These are phyloP conservation scores for Mycothermus thermophilus DNA, from an alignment of 495 filamentous ascomycete species.

Conservation along the genomic window DNA sequence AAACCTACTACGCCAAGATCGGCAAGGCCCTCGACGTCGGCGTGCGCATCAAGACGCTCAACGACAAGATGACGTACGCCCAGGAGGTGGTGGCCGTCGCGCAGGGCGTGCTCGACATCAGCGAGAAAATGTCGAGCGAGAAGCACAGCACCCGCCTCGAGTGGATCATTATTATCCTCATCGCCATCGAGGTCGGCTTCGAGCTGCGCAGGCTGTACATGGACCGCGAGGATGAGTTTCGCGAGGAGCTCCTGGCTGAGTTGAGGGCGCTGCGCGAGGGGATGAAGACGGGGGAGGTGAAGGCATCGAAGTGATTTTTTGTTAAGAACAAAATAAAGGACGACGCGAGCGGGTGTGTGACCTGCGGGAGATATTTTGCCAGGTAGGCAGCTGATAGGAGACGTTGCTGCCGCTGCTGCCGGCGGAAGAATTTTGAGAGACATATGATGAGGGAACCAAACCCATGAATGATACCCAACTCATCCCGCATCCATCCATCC, in stretches of 20 bases:
- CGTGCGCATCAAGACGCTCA: conserved; percentile 81
- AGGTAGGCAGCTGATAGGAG: no score
- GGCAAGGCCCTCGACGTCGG: conserved; percentile 81
- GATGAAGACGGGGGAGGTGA: no score
- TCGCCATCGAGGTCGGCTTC: conserved; percentile 76
- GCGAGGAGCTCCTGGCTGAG: conserved; percentile 15
- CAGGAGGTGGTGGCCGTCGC: conserved; percentile 88
- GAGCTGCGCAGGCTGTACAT: conserved; percentile 38
- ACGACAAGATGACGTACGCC: conserved; percentile 96
- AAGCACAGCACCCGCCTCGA: conserved; percentile 77
- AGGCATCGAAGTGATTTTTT: no score
- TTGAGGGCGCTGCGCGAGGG: conserved; percentile 9
- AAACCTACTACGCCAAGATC: conserved; percentile 89
- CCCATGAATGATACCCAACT: no score
- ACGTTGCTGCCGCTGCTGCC: no score
- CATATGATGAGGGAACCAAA: no score
- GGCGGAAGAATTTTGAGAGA: no score
- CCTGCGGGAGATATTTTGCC: no score
- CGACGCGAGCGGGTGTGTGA: no score
- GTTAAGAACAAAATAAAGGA: no score
- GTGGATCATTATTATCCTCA: conserved; percentile 92
- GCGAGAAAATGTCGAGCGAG: conserved; percentile 81
- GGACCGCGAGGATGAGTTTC: conserved; percentile 19
- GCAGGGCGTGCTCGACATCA: conserved; percentile 80
- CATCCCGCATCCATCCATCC: no score